Conservation (phyloP, 345 rosid genomes). For the Salix purpurea region DNA sequence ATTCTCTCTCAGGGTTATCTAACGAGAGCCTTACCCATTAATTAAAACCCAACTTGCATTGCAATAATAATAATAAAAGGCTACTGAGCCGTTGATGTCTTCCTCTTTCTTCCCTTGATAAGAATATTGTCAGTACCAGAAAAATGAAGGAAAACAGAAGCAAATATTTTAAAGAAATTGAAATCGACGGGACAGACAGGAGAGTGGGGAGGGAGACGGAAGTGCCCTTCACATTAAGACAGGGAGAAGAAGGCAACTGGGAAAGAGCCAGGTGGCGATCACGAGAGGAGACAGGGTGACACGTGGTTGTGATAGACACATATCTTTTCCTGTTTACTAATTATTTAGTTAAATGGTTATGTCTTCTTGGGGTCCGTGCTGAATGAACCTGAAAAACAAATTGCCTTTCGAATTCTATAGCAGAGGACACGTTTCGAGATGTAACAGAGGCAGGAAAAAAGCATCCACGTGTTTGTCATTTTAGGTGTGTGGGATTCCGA, state of each 20-base stretch:
- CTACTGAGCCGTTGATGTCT: background rate
- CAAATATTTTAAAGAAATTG: background rate
- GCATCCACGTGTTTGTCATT: slow-evolving; percentile 28
- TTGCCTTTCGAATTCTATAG: slow-evolving; percentile 5
- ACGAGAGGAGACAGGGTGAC: slow-evolving; percentile 41
- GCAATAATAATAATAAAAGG: background rate
- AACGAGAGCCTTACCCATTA: background rate
- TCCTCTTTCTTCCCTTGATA: background rate
- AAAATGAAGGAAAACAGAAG: background rate
- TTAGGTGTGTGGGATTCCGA: background rate
- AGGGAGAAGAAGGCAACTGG: slow-evolving; percentile 15
- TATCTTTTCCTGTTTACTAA: background rate
- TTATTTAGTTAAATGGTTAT: background rate
- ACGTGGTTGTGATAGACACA: slow-evolving; percentile 50
- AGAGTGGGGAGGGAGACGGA: background rate
- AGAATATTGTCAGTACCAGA: background rate
- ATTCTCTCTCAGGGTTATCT: background rate
- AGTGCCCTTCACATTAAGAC: slow-evolving; percentile 11
- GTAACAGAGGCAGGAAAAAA: background rate
- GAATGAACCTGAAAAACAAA: slow-evolving; percentile 15
- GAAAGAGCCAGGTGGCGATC: slow-evolving; percentile 66
- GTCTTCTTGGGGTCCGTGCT: slow-evolving; percentile 7
- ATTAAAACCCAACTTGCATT: slow-evolving; percentile 14
- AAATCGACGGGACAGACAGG: background rate
- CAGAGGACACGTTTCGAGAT: slow-evolving; percentile 33